phyloP scores from a whole-genome alignment of 225 moss, liverwort and hornwort species.

The Climacium dendroides region DNA sequence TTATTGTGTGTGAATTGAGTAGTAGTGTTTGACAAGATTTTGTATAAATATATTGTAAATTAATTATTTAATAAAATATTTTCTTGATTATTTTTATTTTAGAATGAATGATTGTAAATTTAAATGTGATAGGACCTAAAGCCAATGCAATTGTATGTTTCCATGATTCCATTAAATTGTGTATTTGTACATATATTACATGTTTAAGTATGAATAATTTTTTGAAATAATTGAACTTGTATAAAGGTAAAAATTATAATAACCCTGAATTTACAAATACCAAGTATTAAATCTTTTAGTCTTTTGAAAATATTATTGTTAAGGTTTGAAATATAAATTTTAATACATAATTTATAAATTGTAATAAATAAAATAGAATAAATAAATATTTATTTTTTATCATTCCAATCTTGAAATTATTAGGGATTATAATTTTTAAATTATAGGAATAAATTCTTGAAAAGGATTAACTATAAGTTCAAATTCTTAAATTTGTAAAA shows the following conservation, averaged over 20 bases:
- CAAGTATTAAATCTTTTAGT: not conserved
- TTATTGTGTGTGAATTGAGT: too few relatives aligned
- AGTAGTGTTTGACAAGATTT: not conserved
- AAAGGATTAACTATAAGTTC: not conserved
- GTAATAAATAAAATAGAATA: too few relatives aligned
- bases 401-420: not conserved
- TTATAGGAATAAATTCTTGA: not conserved
- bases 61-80: not conserved
- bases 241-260: not conserved
- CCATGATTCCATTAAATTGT: not conserved
- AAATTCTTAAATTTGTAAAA: not conserved
- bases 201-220: not conserved
- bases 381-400: not conserved
- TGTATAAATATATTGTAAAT: not conserved
- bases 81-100: not conserved
- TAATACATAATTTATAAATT: not conserved
- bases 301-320: not conserved
- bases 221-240: not conserved
- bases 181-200: too few relatives aligned
- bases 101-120: not conserved
- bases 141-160: not conserved
- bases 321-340: not conserved
- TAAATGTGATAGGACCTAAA: not conserved
- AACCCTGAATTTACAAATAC: not conserved
- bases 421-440: not conserved